These are phyloP conservation scores for Scytalidium sp. DNA, from an alignment of 2,329 filamentous ascomycete genomes.

Conservation along the genomic window DNA sequence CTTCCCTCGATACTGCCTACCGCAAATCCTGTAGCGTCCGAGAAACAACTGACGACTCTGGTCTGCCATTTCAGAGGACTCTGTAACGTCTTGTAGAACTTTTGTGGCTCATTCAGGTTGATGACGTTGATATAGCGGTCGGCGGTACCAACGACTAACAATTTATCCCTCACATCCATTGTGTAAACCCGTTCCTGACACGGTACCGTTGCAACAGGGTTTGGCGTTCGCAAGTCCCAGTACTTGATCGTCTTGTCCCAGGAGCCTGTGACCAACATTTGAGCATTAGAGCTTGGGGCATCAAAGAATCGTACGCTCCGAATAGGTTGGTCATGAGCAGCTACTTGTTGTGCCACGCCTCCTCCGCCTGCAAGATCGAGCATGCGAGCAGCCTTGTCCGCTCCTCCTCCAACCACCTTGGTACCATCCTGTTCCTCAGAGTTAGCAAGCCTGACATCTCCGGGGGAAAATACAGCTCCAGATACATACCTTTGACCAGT, in stretches of 20 bases:
- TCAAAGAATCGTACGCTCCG: conserved; percentile 77
- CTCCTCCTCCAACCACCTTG: conserved; percentile 82
- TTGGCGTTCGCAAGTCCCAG: conserved; percentile 72
- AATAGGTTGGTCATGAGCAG: conserved; percentile 82
- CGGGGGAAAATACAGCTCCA: conserved; percentile 2
- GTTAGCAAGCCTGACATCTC: conserved; percentile 9
- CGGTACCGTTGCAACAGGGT: conserved; percentile 61
- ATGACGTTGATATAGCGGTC: conserved; percentile 96
- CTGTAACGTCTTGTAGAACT: conserved; percentile 94
- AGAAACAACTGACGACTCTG: conserved; percentile 89
- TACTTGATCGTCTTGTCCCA: conserved; percentile 92
- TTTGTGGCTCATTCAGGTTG: conserved; percentile 81
- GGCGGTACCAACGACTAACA: conserved; percentile 88
- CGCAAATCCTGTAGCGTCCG: conserved; percentile 86
- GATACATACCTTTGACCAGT: conserved; percentile 78
- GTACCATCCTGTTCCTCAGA: conserved; percentile 69
- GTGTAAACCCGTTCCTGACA: conserved; percentile 82
- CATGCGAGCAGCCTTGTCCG: conserved; percentile 86
- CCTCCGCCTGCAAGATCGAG: conserved; percentile 73
- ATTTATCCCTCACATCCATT: conserved; percentile 84
- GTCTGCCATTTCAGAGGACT: conserved; percentile 99
- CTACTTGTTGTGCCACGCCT: conserved; percentile 63
- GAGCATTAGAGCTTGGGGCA: conserved; percentile 54
- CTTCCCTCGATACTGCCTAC: conserved; percentile 96
- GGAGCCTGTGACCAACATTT: conserved; percentile 87